A percentile compares a stretch with the other conserved stretches of the same genome.
Evolutionary conservation across 164 flowering plant genomes (phyloP).

Genomic region (Cinnamomum micranthum): DNA sequence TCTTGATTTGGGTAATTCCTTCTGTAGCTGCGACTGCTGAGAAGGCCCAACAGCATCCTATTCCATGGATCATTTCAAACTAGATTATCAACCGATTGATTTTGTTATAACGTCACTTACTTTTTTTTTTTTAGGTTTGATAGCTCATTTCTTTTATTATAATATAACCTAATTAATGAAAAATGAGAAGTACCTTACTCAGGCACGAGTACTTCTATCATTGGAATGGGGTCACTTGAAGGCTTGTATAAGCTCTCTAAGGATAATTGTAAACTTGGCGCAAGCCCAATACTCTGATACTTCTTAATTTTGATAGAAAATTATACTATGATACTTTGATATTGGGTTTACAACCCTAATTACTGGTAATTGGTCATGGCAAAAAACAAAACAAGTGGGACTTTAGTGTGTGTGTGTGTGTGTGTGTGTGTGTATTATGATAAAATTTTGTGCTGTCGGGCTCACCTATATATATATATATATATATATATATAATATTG

Average conservation of each 20-base stretch:
- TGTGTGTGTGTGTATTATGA: too few relatives aligned
- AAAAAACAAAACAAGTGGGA: neutral
- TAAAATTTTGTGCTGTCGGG: too few relatives aligned
- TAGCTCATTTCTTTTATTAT: too few relatives aligned
- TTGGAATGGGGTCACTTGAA: neutral
- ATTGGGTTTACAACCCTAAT: neutral
- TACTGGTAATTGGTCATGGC: neutral
- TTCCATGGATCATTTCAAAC: neutral
- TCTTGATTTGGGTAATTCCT: conserved; percentile 1
- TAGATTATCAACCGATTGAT: neutral
- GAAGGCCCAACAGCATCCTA: conserved; percentile 8
- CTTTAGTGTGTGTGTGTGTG: too few relatives aligned
- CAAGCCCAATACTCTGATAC: too few relatives aligned
- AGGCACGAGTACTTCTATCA: neutral
- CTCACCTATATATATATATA: too few relatives aligned
- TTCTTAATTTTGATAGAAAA: too few relatives aligned
- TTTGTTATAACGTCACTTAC: neutral
- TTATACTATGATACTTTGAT: too few relatives aligned
- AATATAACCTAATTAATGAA: neutral
- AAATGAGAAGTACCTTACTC: neutral
- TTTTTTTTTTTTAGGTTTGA: neutral
- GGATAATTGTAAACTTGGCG: too few relatives aligned
- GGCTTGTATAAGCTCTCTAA: too few relatives aligned
- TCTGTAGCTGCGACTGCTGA: neutral
- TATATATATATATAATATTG: too few relatives aligned